Conservation (phyloP, 768 basidiomycete species). For the Lactarius akahatsu region DNA sequence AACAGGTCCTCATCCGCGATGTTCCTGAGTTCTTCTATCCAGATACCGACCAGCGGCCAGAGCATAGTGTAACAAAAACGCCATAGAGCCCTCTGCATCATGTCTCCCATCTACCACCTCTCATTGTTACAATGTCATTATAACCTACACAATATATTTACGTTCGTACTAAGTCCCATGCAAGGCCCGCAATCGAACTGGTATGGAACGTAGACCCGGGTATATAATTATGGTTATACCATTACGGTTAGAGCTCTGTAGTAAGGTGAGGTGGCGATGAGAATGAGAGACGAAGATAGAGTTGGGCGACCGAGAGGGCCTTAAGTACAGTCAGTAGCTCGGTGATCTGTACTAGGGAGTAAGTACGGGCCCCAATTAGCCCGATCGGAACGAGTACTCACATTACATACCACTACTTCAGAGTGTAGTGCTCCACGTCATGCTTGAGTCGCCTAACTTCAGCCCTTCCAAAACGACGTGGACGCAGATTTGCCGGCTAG, state of each 20-base stretch:
- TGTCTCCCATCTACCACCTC: constrained; percentile 6
- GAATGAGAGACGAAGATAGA: neutral
- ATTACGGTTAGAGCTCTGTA: neutral
- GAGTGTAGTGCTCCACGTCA: neutral
- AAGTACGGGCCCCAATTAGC: neutral
- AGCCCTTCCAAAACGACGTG: constrained; percentile 10
- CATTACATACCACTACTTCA: neutral
- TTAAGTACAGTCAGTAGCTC: neutral
- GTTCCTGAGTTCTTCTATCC: constrained; percentile 70
- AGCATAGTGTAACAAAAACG: constrained; percentile 8
- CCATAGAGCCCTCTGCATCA: constrained; percentile 1
- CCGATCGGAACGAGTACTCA: neutral
- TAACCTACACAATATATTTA: constrained; percentile 2
- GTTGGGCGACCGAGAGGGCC: neutral
- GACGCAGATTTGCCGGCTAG: constrained; percentile 15
- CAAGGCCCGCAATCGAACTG: neutral
- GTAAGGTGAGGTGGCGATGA: neutral
- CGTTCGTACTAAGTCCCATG: neutral
- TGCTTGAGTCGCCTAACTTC: neutral
- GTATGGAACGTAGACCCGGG: neutral
- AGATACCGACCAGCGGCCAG: constrained; percentile 1
- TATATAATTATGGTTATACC: neutral
- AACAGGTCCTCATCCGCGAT: constrained; percentile 71
- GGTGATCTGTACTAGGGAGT: neutral
- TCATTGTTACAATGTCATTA: neutral